Evolutionary conservation across 192 early-diverging fungal species (phyloP), one percentile per base, ranked within the genome.

Genomic region (Coemansia sp.): DNA sequence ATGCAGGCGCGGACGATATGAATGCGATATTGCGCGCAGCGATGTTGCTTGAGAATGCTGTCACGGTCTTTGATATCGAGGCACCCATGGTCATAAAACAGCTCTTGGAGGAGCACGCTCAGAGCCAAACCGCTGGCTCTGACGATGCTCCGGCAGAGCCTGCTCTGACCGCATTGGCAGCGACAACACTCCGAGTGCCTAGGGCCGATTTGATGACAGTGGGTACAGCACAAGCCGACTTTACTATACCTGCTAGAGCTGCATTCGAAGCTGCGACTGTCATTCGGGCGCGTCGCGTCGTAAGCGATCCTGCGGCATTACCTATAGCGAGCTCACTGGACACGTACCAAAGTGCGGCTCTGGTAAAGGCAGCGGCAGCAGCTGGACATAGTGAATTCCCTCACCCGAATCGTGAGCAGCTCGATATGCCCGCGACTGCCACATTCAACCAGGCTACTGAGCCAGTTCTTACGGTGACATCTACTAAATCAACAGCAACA

Each of bases 151-250:
- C 1, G 24, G 27, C 46, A 0, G 46, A 29, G 46, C 26, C 15
- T 27, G 46, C 26, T 12, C 15, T 19, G 9, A 19, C 14, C 1
- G 24, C 24, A 15, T 6, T 12, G 5, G 5, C 24, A 48, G 44
- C 3, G 11, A 3, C 5, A 4, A 8, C 50, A 19, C 0, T 5
- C 32, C 10, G 8, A 18, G 12, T 27, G 14, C 12, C 46, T 32
- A 53, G 52, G 6, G 52, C 52, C 52, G 52, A 53, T n/a, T 19
- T 53, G 32, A 53, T 53, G 32, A 21, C 32, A 3, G 52, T 53
- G 18, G 52, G 34, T n/a, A 34, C 52, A 19, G 52, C 33, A 6
- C 27, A 53, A 6, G 26, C 9, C 52, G 17, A 34, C 6, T 19
- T 32, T 35, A 34, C 52, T 53, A 50, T 29, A 50, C 52, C 32